phyloP scores from a whole-genome alignment of 176 grass and related monocot species.

The Oryza nivara region DNA sequence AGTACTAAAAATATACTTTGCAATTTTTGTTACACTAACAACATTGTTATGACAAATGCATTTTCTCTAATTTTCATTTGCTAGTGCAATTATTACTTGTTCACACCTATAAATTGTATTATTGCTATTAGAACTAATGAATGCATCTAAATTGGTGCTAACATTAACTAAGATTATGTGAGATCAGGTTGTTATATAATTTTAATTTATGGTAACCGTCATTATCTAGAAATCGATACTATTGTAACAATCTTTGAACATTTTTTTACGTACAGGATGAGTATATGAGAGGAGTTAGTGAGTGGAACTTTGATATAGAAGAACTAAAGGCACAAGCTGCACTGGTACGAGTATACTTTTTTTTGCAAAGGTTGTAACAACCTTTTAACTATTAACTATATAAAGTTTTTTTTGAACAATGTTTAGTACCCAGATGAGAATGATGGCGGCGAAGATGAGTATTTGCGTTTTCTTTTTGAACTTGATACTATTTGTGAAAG shows the following conservation, averaged over 20 bases:
- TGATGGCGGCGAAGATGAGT: constrained; percentile 49
- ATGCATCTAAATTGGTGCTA: background rate
- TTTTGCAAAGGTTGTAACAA: background rate
- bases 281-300: constrained; percentile 83
- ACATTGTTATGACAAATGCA: background rate
- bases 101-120: background rate
- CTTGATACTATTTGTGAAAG: constrained; percentile 65
- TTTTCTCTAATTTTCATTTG: background rate
- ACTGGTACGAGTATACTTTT: constrained; percentile 44
- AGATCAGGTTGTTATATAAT: background rate
- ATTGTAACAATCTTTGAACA: background rate
- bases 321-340: constrained; percentile 82
- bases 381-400: background rate
- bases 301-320: constrained; percentile 90
- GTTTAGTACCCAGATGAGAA: constrained; percentile 65
- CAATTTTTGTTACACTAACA: background rate
- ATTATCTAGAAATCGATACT: background rate
- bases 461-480: constrained; percentile 69
- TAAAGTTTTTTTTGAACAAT: background rate
- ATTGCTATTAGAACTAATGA: background rate
- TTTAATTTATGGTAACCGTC: background rate
- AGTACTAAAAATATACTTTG: background rate
- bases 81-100: background rate
- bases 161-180: background rate
- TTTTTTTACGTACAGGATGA: constrained; percentile 47